Conservation (phyloP, 1,284 basidiomycete species). For the Ceratobasidium theobromae region DNA sequence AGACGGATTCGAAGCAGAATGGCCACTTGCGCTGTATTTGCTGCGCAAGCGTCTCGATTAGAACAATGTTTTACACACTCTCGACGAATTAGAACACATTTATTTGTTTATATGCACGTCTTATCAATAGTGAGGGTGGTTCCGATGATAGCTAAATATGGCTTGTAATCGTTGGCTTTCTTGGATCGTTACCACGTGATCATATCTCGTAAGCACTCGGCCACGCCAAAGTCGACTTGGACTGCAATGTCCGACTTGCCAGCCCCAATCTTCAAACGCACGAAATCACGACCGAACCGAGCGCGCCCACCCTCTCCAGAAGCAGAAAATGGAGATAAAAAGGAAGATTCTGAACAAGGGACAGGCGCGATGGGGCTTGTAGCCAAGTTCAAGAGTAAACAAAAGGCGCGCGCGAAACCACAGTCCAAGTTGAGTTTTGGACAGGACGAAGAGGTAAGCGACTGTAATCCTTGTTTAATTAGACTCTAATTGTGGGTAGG, state of each 20-base stretch:
- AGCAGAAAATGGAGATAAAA: conserved; percentile 13
- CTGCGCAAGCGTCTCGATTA: conserved; percentile 49
- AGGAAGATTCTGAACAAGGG: conserved; percentile 32
- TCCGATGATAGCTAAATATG: too few relatives aligned
- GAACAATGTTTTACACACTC: not conserved
- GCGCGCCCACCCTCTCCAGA: conserved; percentile 13
- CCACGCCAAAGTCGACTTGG: not conserved
- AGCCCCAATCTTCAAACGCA: conserved; percentile 36
- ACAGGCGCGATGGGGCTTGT: conserved; percentile 36
- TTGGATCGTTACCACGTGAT: too few relatives aligned
- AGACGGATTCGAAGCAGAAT: conserved; percentile 59
- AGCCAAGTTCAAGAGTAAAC: conserved; percentile 68
- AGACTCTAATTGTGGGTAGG: conserved; percentile 34
- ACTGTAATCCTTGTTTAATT: not conserved
- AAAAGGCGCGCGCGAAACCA: conserved; percentile 58
- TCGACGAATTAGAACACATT: not conserved
- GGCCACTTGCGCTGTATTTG: conserved; percentile 65
- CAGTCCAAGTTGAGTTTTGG: conserved; percentile 81
- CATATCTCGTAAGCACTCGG: not conserved
- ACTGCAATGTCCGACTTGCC: conserved; percentile 34
- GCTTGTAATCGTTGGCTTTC: too few relatives aligned
- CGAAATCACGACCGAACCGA: conserved; percentile 35
- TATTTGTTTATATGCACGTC: not conserved
- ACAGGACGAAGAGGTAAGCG: conserved; percentile 66
- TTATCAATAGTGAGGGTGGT: too few relatives aligned